These are phyloP conservation scores for Ananas comosus DNA, from an alignment of 176 grass and related monocot genomes.

Conservation along the genomic window DNA sequence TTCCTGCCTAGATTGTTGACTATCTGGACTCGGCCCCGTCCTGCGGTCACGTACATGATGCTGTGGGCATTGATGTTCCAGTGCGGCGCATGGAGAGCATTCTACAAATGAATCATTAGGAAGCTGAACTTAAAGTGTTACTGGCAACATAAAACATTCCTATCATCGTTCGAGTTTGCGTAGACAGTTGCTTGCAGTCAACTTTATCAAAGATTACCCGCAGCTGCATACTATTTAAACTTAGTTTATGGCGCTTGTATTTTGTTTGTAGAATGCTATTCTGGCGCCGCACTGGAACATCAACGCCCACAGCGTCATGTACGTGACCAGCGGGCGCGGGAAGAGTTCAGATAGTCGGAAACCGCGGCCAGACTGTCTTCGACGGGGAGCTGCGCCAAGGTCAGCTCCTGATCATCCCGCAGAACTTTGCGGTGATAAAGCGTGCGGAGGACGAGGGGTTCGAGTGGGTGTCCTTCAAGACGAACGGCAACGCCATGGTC, in stretches of 20 bases:
- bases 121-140: background rate
- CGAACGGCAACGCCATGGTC: slow-evolving; percentile 28
- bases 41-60: slow-evolving; percentile 26
- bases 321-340: slow-evolving; percentile 23
- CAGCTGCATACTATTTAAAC: too few relatives aligned
- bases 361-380: slow-evolving; percentile 24
- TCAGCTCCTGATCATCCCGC: slow-evolving; percentile 25
- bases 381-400: slow-evolving; percentile 18
- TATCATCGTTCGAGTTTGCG: background rate
- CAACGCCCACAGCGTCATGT: slow-evolving; percentile 28
- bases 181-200: too few relatives aligned
- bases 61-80: slow-evolving; percentile 34
- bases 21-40: background rate
- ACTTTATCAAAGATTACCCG: too few relatives aligned
- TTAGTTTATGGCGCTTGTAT: too few relatives aligned
- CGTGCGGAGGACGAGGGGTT: slow-evolving; percentile 24
- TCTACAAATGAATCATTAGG: slow-evolving; percentile 1
- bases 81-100: slow-evolving; percentile 2
- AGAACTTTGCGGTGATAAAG: slow-evolving; percentile 32
- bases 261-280: slow-evolving; percentile 24
- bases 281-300: slow-evolving; percentile 30
- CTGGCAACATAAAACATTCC: background rate
- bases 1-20: too few relatives aligned
- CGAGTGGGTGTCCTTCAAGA: slow-evolving; percentile 27
- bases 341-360: slow-evolving; percentile 24